Conservation (phyloP, 129 eudicot genomes). For the Centella asiatica region DNA sequence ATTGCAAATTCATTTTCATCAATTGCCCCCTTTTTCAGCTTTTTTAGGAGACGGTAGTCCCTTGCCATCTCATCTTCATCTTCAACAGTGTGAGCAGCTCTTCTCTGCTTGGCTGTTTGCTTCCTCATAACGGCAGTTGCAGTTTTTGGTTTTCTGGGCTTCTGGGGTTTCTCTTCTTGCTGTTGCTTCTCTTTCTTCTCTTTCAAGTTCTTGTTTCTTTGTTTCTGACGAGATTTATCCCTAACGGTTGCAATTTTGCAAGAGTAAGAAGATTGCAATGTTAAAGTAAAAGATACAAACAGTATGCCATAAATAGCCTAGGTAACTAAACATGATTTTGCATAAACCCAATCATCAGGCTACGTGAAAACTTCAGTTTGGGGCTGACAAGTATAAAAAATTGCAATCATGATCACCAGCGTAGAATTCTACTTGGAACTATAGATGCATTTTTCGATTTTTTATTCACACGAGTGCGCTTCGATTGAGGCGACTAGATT, state of each 20-base stretch:
- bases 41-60: slow-evolving; percentile 79
- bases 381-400: too few relatives aligned
- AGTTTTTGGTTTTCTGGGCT: slow-evolving; percentile 32
- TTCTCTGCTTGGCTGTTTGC: slow-evolving; percentile 88
- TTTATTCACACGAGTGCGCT: too few relatives aligned
- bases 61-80: slow-evolving; percentile 75
- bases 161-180: slow-evolving; percentile 36
- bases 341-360: too few relatives aligned
- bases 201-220: slow-evolving; percentile 72
- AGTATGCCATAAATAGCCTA: too few relatives aligned
- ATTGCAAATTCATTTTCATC: slow-evolving; percentile 64
- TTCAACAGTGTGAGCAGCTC: slow-evolving; percentile 66
- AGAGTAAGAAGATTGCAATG: neutral
- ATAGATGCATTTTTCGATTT: too few relatives aligned
- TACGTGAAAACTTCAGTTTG: too few relatives aligned
- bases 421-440: too few relatives aligned
- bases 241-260: slow-evolving; percentile 18
- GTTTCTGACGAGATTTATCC: slow-evolving; percentile 90
- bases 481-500: too few relatives aligned
- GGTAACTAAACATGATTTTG: too few relatives aligned
- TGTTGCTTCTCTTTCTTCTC: slow-evolving; percentile 41
- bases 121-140: slow-evolving; percentile 37
- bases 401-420: too few relatives aligned
- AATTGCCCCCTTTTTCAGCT: slow-evolving; percentile 66
- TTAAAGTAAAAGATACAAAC: neutral